A percentile compares a stretch with the other conserved stretches of the same genome.
Conservation (phyloP, 257 asterid genomes). For the Solanum phureja region DNA sequence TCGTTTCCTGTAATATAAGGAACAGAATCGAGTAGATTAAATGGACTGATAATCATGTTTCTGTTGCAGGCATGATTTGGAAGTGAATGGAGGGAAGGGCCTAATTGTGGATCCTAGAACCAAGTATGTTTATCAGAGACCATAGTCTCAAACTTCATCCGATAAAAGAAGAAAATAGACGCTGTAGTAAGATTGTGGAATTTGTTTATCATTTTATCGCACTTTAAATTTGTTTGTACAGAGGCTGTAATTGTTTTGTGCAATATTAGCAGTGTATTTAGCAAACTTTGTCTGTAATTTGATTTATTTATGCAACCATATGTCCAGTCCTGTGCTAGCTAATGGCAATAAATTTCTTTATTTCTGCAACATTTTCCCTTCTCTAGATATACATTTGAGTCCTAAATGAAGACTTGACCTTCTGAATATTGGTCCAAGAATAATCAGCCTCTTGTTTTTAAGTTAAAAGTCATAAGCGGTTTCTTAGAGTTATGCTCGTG, state of each 20-base stretch:
- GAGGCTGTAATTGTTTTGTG: neutral
- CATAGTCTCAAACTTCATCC: neutral
- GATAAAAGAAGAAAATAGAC: neutral
- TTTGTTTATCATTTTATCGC: neutral
- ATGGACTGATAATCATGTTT: neutral
- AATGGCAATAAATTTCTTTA: neutral
- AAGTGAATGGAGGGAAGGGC: conserved; percentile 95
- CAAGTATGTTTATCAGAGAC: conserved; percentile 80
- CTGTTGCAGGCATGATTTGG: conserved; percentile 85
- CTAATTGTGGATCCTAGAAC: conserved; percentile 88
- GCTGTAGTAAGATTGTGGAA: neutral
- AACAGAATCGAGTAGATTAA: neutral
- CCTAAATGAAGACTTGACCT: too few species aligned
- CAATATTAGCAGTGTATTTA: neutral
- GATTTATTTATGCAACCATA: neutral
- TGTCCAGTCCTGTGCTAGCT: neutral
- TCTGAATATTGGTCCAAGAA: neutral
- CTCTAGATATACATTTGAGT: neutral
- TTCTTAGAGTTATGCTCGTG: too few species aligned
- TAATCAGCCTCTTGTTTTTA: neutral
- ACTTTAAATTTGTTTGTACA: neutral
- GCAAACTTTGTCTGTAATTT: neutral
- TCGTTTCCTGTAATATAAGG: neutral
- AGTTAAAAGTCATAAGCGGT: neutral
- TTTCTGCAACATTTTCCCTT: neutral